These are phyloP conservation scores for Citeromyces nyonsensis DNA, from an alignment of 805 yeast genomes.

Conservation along the genomic window DNA sequence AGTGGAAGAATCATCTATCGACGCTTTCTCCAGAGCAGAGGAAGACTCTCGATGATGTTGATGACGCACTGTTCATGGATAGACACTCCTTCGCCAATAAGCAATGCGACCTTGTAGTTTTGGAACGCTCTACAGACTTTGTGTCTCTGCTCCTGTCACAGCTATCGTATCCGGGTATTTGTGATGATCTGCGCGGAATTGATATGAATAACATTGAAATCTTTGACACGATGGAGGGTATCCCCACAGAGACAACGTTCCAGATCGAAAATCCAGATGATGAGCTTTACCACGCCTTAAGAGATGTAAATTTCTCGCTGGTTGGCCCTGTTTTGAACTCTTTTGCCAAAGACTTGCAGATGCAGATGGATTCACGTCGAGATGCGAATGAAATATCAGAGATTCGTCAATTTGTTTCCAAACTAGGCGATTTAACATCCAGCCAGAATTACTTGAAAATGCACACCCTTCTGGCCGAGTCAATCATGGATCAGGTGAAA, in stretches of 20 bases:
- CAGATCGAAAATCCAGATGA: slow-evolving; percentile 21
- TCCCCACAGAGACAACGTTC: slow-evolving; percentile 2
- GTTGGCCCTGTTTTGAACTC: slow-evolving; percentile 62
- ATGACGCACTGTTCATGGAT: slow-evolving; percentile 17
- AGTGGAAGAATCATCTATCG: slow-evolving; percentile 12
- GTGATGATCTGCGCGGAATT: slow-evolving; percentile 55
- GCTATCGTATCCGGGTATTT: slow-evolving; percentile 66
- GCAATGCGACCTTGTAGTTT: slow-evolving; percentile 56
- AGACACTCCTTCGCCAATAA: slow-evolving; percentile 16
- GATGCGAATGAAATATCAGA: slow-evolving; percentile 42
- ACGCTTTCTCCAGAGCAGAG: slow-evolving; percentile 19
- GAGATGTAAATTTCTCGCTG: slow-evolving; percentile 60
- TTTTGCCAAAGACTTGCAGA: slow-evolving; percentile 57
- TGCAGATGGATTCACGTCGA: slow-evolving; percentile 46
- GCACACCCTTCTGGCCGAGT: slow-evolving; percentile 66
- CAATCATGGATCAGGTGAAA: slow-evolving; percentile 15
- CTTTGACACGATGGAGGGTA: slow-evolving; percentile 4
- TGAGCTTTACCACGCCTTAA: slow-evolving; percentile 31
- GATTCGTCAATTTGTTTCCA: slow-evolving; percentile 58
- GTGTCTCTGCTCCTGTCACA: slow-evolving; percentile 62
- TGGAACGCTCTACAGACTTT: slow-evolving; percentile 69
- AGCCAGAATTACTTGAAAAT: slow-evolving; percentile 54
- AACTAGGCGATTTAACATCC: slow-evolving; percentile 48
- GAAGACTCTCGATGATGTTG: slow-evolving; percentile 13
- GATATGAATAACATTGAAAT: slow-evolving; percentile 19